These are phyloP conservation scores for Chloris gayana DNA, from an alignment of 176 grass and related monocot species.

Conservation along the genomic window DNA sequence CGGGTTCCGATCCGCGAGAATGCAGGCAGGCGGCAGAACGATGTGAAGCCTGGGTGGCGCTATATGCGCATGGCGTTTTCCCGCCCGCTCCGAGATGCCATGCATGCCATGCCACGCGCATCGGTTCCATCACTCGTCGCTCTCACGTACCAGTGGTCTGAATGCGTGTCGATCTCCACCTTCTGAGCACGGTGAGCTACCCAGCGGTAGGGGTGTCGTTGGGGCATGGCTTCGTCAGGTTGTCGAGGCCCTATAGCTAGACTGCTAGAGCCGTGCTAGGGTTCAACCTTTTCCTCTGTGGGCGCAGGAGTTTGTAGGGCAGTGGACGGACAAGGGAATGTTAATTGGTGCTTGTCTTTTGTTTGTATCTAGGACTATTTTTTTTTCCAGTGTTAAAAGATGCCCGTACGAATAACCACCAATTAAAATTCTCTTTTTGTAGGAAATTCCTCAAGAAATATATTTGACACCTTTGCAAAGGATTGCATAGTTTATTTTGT, in stretches of 20 bases:
- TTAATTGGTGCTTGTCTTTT: background rate
- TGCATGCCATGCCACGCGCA: background rate
- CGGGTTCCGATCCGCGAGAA: constrained; percentile 22
- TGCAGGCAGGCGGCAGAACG: constrained; percentile 15
- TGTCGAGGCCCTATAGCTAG: constrained; percentile 7
- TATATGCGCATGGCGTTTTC: constrained; percentile 38
- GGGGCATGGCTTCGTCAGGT: background rate
- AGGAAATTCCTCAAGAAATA: background rate
- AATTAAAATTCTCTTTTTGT: too few relatives aligned
- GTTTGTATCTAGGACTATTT: background rate
- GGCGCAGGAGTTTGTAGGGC: constrained; percentile 23
- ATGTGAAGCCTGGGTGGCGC: constrained; percentile 1
- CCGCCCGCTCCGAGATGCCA: constrained; percentile 42
- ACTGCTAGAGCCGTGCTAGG: background rate
- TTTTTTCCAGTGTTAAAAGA: background rate
- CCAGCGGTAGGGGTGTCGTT: background rate
- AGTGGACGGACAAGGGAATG: constrained; percentile 16
- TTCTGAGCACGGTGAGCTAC: background rate
- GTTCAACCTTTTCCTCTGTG: background rate
- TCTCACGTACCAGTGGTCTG: constrained; percentile 4
- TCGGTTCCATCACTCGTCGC: constrained; percentile 41
- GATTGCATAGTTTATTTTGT: too few relatives aligned
- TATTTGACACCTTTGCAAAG: background rate
- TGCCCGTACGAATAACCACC: background rate
- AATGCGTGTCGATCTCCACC: background rate